Conservation (phyloP, 78 protist genomes). For the Polysphondylium violaceum region DNA sequence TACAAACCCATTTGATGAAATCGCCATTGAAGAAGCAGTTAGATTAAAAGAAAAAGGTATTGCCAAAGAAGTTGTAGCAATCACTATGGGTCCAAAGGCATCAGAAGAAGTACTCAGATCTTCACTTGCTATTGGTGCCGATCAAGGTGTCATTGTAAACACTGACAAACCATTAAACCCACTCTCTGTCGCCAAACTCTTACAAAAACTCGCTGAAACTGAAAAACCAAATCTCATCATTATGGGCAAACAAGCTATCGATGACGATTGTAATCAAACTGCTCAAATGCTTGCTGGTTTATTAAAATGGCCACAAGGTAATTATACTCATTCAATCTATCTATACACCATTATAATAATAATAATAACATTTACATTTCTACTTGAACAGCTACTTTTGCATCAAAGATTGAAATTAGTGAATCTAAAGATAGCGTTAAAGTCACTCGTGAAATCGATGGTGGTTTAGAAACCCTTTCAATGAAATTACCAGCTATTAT, state of each 20-base stretch:
- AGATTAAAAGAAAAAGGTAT: slow-evolving; percentile 90
- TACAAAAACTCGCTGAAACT: slow-evolving; percentile 83
- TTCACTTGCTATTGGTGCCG: slow-evolving; percentile 97
- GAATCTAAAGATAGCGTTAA: slow-evolving; percentile 14
- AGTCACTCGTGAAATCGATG: slow-evolving; percentile 96
- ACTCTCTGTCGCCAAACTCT: slow-evolving; percentile 93
- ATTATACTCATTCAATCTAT: background rate
- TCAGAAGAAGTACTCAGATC: slow-evolving; percentile 52
- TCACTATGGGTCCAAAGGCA: slow-evolving; percentile 90
- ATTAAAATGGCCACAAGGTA: slow-evolving; percentile 95
- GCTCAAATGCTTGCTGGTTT: slow-evolving; percentile 95
- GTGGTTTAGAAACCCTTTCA: slow-evolving; percentile 93
- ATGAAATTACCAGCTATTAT: slow-evolving; percentile 95
- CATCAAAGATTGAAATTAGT: slow-evolving; percentile 88
- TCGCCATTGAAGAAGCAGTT: slow-evolving; percentile 95
- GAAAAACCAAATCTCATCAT: slow-evolving; percentile 71
- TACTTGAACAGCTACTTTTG: slow-evolving; percentile 85
- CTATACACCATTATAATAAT: background rate
- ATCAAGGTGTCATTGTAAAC: slow-evolving; percentile 93
- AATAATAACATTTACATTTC: background rate
- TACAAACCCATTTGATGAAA: slow-evolving; percentile 98
- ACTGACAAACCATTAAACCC: slow-evolving; percentile 88
- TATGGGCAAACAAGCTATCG: slow-evolving; percentile 98
- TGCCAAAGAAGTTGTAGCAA: slow-evolving; percentile 94
- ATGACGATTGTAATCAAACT: slow-evolving; percentile 96